Base-by-base conservation (phyloP, 805 yeast species). In the Metschnikowia gruessii region DNA sequence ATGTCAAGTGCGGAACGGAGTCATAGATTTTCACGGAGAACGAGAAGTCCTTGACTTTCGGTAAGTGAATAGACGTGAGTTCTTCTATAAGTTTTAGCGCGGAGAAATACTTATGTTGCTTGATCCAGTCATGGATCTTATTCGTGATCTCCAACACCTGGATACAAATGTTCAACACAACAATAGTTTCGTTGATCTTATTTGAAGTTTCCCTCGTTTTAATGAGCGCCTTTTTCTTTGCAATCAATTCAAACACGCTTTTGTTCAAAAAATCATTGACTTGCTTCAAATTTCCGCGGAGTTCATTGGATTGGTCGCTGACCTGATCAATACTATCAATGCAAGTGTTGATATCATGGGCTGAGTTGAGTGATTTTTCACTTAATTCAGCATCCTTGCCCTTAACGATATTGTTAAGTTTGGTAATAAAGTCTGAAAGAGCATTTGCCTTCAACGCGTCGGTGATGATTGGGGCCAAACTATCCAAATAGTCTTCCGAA, bases 91-190 rank as follows among this genome's bases (percentile, higher is more conserved):
- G 80, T 63, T 89, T 88, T 56, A 94, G 77, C 0, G 97, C 97
- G 49, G 86, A 86, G 62, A 88, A 91, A 56, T 87, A 87, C 55
- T 83, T 82, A 56, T 82, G 81, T 49, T 80, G 81, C 43, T 82
- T 79, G 50, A 89, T 85, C 59, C 91, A 70, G 33, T 87, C 91
- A 60, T 89, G 88, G 40, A 90, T 87, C 58, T 83, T 86, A 65
- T 90, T 91, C 13, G 95, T 86, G 55, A 86, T 77, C 59, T 91
- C 96, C 45, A 92, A 73, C 9, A 91, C 91, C 53, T 85, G 89
- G 19, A 91, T 71, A 54, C 95, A 85, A 41, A 82, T 75, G 45
- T 78, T 80, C 30, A 92, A 79, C 17, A 88, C 81, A 33, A 78
- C 74, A 7, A 79, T 79, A 0, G 96, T 84, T 54, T 86, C 88